A percentile compares a stretch with the other conserved stretches of the same genome.
Evolutionary conservation across 805 yeast genomes (phyloP).

Genomic region (Candida ulmi): DNA sequence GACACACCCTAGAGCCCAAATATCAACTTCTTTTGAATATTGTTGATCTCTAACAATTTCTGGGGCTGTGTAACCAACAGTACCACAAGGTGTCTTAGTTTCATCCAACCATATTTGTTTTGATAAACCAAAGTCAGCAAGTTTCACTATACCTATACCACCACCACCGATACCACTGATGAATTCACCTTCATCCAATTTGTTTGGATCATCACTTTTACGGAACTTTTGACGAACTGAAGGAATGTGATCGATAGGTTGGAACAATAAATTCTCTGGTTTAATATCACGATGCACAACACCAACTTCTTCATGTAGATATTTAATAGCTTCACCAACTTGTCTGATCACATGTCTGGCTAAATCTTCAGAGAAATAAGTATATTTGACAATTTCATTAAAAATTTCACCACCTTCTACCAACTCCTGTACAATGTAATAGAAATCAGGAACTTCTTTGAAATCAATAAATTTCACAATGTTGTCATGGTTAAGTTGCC

Average conservation of each 20-base stretch:
- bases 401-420: conserved; percentile 74
- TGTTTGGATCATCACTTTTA: conserved; percentile 52
- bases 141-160: conserved; percentile 54
- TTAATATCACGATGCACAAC: conserved; percentile 94
- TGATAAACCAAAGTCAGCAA: conserved; percentile 69
- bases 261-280: conserved; percentile 87
- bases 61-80: conserved; percentile 73
- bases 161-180: conserved; percentile 52
- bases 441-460: conserved; percentile 50
- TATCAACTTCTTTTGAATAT: conserved; percentile 63
- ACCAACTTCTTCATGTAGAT: conserved; percentile 86
- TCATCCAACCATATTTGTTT: conserved; percentile 45
- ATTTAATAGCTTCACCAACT: conserved; percentile 82
- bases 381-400: conserved; percentile 69
- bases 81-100: conserved; percentile 71
- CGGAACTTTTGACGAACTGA: conserved; percentile 25
- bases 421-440: conserved; percentile 63
- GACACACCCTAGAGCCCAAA: conserved; percentile 73
- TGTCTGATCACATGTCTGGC: conserved; percentile 60
- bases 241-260: conserved; percentile 27
- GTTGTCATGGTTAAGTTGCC: conserved; percentile 54
- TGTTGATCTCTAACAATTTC: conserved; percentile 57
- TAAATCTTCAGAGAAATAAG: conserved; percentile 46
- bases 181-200: conserved; percentile 59
- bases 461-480: conserved; percentile 52